Evolutionary conservation across 805 yeast species (phyloP), one percentile per base, ranked within the genome.

Genomic region (Candida chauliodis): DNA sequence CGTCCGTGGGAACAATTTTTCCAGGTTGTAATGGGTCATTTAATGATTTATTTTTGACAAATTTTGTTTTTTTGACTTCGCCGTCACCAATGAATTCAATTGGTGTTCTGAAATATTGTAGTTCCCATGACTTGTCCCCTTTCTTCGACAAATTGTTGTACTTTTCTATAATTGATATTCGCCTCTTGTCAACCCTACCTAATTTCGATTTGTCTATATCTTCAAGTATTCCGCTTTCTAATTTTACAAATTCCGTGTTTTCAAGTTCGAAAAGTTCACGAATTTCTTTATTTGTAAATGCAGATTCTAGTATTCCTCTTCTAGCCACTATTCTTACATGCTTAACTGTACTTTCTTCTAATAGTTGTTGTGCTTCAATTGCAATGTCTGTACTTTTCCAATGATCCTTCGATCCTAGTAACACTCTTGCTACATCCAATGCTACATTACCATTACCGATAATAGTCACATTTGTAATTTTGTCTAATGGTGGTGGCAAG

Each of bases 361-460:
- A 61, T n/a, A 59, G 57, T 3, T 67, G 63, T 8, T 81, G 58
- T 0, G 96, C 95, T 23, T 63, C 57, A 2, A 63, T 55, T 0
- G 85, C 66, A 14, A 93, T 82, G 59, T 93, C 99, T 0, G 96
- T 91, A 0, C 61, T 48, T 2, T 63, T 42, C 78, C 95, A 79
- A 38, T 76, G 73, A 1, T 63, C 64, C 1, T 68, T 59, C 0
- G 82, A 76, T 4, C 81, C 79, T 40, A 90, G 58, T 23, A 93
- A 63, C 1, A 93, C 69, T 38, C 99, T 67, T 1, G 96, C 88
- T 4, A 93, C 78, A 56, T 93, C 99, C 43, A 93, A 63, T 0
- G 98, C 96, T 13, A 93, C 99, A 55, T 93, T 93, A 32, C 99
- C 99, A 58, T 90, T 91, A 5, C 99, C 99, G n/a, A 93, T 75